Percentiles rank a stretch among this genome's conserved stretches.
Conservation (phyloP, 805 yeast species). For the Kuraishia hungarica region DNA sequence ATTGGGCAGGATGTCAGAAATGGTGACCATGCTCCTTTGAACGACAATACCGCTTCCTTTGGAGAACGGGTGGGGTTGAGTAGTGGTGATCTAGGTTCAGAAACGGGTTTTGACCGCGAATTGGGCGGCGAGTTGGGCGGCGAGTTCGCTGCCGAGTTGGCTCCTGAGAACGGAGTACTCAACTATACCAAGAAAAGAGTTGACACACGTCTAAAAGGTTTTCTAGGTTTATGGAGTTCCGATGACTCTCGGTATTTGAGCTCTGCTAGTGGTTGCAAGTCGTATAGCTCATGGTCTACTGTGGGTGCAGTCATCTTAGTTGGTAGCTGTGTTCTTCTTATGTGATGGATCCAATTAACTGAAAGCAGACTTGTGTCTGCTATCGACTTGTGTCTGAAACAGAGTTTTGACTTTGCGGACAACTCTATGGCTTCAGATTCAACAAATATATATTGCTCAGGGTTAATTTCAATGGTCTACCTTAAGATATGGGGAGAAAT, state of each 20-base stretch:
- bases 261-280: background rate
- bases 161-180: background rate
- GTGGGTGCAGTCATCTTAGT: slow-evolving; percentile 2
- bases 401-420: no score
- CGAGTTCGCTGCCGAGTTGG: no score
- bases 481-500: background rate
- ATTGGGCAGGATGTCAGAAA: background rate
- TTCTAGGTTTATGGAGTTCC: background rate
- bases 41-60: background rate
- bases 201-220: background rate
- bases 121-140: no score
- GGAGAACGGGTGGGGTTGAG: background rate
- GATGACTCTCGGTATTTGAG: background rate
- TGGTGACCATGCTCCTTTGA: background rate
- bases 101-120: no score
- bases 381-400: no score
- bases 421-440: no score
- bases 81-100: background rate
- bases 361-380: no score
- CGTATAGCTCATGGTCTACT: background rate
- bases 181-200: background rate
- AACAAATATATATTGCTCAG: background rate
- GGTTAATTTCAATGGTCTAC: background rate
- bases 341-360: background rate
- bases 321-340: background rate